These are phyloP conservation scores for Trichoderma endophyticum DNA, from an alignment of 2,329 filamentous ascomycete genomes.

Conservation along the genomic window DNA sequence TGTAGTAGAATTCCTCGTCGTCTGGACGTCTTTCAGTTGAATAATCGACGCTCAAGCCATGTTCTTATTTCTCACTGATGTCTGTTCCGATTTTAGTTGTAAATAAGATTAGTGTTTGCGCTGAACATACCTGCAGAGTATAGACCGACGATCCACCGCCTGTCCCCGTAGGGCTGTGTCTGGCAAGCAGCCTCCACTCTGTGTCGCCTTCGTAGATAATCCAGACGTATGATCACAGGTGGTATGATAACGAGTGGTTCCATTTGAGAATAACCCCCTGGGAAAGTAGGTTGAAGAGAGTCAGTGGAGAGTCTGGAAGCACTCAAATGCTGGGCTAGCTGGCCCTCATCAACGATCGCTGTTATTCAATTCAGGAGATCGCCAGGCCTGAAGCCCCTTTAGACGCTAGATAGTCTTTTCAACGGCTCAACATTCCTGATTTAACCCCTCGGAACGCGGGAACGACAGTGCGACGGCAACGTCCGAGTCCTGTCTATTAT, in stretches of 20 bases:
- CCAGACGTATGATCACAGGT: not conserved
- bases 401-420: not conserved
- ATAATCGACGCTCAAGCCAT: not conserved
- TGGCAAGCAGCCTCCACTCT: too few relatives aligned
- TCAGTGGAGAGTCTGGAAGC: not conserved
- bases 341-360: not conserved
- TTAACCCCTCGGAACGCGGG: not conserved
- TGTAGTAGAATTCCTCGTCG: not conserved
- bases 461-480: not conserved
- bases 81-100: not conserved
- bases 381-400: not conserved
- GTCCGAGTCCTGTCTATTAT: not conserved
- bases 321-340: not conserved
- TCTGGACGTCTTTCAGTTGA: not conserved
- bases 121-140: not conserved
- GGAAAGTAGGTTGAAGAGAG: not conserved
- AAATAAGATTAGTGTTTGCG: not conserved
- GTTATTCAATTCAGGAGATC: not conserved
- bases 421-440: not conserved
- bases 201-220: not conserved
- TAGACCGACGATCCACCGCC: not conserved
- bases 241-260: not conserved
- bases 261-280: not conserved
- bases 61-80: not conserved
- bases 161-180: not conserved